Base-by-base conservation (phyloP, 306 rosid species). In the Begonia masoniana region DNA sequence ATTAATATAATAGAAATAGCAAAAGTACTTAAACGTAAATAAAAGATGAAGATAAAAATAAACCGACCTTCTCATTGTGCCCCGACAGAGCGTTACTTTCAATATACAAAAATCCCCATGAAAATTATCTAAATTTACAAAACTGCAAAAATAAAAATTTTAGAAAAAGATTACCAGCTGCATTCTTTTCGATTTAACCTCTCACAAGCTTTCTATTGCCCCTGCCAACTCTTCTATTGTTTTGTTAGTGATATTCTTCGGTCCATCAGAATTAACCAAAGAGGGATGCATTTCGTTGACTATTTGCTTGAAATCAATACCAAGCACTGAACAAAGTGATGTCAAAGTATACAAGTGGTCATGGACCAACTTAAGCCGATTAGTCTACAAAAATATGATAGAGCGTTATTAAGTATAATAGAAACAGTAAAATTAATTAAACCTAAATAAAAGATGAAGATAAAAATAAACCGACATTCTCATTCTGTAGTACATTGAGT, bases 21-120 rank as follows among this genome's bases (percentile, higher is more conserved):
- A 19, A 50, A 35, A 57, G 16, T 48, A 13, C 12, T 26, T 45
- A 71, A 56, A 63, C 36, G 3, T 26, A 6, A 26, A 26, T 26
- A 26, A 26, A 26, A 26, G 36, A 26, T 26, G 36, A n/a, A n/a
- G n/a, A n/a, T n/a, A n/a, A n/a, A n/a, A n/a, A n/a, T n/a, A 68
- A 6, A 35, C 41, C 52, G 63, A 86, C 99, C 99, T 91, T 91
- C 78, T 91, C 99, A 60, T 76, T 80, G 59, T 81, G 94, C n/a
- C n/a, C n/a, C n/a, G n/a, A n/a, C n/a, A n/a, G n/a, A n/a, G n/a
- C n/a, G n/a, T n/a, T n/a, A n/a, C n/a, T n/a, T n/a, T n/a, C n/a
- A n/a, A n/a, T n/a, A n/a, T n/a, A n/a, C n/a, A n/a, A n/a, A n/a
- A n/a, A n/a, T n/a, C n/a, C n/a, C n/a, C n/a, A n/a, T n/a, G n/a